Base-by-base conservation (phyloP, 192 early-diverging fungal species). In the Mortierella hygrophila region DNA sequence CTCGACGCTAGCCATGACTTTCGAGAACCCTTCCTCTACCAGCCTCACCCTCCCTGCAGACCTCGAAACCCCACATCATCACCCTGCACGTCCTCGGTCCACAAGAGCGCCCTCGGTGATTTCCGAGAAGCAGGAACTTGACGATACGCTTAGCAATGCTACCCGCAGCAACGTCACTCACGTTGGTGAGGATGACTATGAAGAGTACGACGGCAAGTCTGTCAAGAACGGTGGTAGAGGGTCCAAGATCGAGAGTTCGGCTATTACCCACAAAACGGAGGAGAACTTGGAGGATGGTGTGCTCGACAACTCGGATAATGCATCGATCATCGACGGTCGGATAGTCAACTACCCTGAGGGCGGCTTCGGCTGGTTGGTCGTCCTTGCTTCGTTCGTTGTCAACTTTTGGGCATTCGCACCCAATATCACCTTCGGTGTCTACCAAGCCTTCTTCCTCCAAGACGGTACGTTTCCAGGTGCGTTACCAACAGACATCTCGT, bases 331-430 rank as follows among this genome's bases (percentile, higher is more conserved):
- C 7, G 55, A 57, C n/a, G 55, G 55, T 7, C 55, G 55, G n/a
- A 46, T 76, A 3, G 71, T 90, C 16, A 79, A 88, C 49, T 88
- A 88, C 40, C 90, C 90, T 23, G 87, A 90, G 71, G 90, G 90
- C 5, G 90, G 90, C 16, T 81, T 82, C 38, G 90, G 89, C 3
- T 90, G 88, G 90, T 41, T 82, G 6, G 90, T 90, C 11, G 86
- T 89, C 23, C 82, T 90, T 74, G 82, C 88, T 5, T 88, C 86
- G 20, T 89, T 89, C 69, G 70, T 87, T 26, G 88, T 90, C 81
- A 88, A 82, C 71, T 86, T 86, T 73, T 86, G 78, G 78, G 54
- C 75, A 3, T 86, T 86, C 46, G 78, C 44, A 10, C 78, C 78
- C 2, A 86, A 86, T 23, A 74, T 86, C 35, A 80, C 78, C 10